Evolutionary conservation across 495 filamentous ascomycete species (phyloP), one percentile per base, ranked within the genome.

Genomic region (Chaetomium cochliodes): DNA sequence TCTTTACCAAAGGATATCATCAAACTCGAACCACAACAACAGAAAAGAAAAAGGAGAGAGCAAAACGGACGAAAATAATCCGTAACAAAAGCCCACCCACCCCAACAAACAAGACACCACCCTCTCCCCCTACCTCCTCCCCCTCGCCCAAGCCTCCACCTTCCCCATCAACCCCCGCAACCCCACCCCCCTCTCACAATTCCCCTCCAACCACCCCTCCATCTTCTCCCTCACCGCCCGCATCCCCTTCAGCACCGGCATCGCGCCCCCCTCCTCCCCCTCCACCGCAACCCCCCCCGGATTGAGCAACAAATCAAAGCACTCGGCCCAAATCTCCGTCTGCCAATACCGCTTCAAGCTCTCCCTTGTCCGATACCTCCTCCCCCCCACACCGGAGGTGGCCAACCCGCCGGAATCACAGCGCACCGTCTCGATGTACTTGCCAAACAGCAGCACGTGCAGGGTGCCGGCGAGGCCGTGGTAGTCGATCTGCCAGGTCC

Each of bases 401-500:
- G 77, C 79, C 15, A 78, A 77, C 76, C 80, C 74, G 9, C 79
- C 81, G 5, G 68, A 72, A 16, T 83, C 82, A 5, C 82, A 82
- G 2, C 81, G 80, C 13, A 85, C 77, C 18, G 91, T 94, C 70
- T 98, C 92, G 65, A 98, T 92, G 78, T 97, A 97, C 70, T 90
- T 90, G 7, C 94, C 94, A 73, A 97, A 98, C 0, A 98, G 82
- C 71, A 98, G 80, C 39, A 84, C 85, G 71, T 98, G 92, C 16
- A 97, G 77, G 16, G 90, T 89, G 8, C 91, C 91, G 0, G 94
- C 94, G 0, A 96, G 80, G 33, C 94, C 94, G 76, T 93, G 91
- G 61, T 98, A 92, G 75, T 98, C 94, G 63, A 96, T 88, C 72
- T 98, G 94, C 76, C 90, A 96, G 0, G 93, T 98, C 94, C 94